Conservation (phyloP, 768 basidiomycete genomes). For the Leccinum longicurvipes region DNA sequence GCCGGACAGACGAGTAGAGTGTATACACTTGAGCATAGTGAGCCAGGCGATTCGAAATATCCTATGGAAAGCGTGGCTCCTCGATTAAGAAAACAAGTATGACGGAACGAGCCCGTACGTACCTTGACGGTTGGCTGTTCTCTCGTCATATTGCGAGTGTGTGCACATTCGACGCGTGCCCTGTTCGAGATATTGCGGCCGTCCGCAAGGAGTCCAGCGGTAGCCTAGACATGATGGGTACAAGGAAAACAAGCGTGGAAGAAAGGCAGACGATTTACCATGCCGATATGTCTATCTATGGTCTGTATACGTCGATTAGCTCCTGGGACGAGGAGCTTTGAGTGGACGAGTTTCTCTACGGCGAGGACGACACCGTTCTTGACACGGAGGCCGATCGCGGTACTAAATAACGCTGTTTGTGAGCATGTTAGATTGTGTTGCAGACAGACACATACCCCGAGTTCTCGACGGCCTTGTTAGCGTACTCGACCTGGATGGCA, state of each 20-base stretch:
- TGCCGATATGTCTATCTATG: slow-evolving; percentile 89
- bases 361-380: slow-evolving; percentile 94
- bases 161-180: slow-evolving; percentile 79
- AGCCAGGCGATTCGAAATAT: slow-evolving; percentile 73
- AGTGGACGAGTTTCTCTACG: slow-evolving; percentile 97
- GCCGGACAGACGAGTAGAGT: slow-evolving; percentile 95
- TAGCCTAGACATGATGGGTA: slow-evolving; percentile 54
- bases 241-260: neutral
- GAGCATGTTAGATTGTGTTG: neutral
- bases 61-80: slow-evolving; percentile 29
- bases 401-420: slow-evolving; percentile 44
- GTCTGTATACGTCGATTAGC: slow-evolving; percentile 92
- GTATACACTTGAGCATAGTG: slow-evolving; percentile 95
- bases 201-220: slow-evolving; percentile 91
- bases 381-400: slow-evolving; percentile 92
- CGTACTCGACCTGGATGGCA: slow-evolving; percentile 82
- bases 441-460: slow-evolving; percentile 63
- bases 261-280: slow-evolving; percentile 49
- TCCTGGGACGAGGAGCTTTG: slow-evolving; percentile 91
- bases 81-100: neutral
- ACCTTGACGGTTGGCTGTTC: slow-evolving; percentile 80
- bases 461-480: slow-evolving; percentile 98
- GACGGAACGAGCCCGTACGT: slow-evolving; percentile 10
- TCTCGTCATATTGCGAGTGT: slow-evolving; percentile 69
- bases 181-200: slow-evolving; percentile 83